Percentiles rank a stretch among this genome's conserved stretches.
Evolutionary conservation across 2,329 filamentous ascomycete genomes (phyloP).

Genomic region (Pseudopithomyces chartarum): DNA sequence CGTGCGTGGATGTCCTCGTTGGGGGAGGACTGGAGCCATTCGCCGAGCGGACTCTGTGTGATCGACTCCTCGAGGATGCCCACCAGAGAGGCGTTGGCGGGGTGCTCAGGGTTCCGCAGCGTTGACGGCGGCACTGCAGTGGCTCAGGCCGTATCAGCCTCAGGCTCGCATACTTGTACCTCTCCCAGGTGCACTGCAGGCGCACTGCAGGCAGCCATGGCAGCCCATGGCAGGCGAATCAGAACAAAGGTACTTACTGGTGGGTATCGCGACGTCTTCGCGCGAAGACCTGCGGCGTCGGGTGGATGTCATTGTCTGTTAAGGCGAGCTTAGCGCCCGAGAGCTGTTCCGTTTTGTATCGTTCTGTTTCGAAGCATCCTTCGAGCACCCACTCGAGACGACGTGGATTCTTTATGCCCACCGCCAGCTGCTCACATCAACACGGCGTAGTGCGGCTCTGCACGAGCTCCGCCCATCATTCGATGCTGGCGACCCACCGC

Average conservation of each 20-base stretch:
- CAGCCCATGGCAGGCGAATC: constrained; percentile 17
- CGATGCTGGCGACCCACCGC: constrained; percentile 4
- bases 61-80: constrained; percentile 26
- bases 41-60: constrained; percentile 23
- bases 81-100: constrained; percentile 21
- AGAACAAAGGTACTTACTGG: constrained; percentile 16
- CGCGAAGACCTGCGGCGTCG: constrained; percentile 4
- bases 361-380: constrained; percentile 11
- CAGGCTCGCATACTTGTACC: constrained; percentile 6
- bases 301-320: constrained; percentile 3
- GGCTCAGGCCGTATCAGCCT: constrained; percentile 22
- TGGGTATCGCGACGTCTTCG: constrained; percentile 11
- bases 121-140: constrained; percentile 11
- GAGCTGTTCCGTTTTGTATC: constrained; percentile 15
- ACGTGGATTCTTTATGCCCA: constrained; percentile 18
- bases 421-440: constrained; percentile 2
- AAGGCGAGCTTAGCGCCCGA: constrained; percentile 13
- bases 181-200: constrained; percentile 1
- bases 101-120: constrained; percentile 6
- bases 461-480: constrained; percentile 9
- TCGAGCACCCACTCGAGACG: constrained; percentile 5
- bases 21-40: constrained; percentile 31
- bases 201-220: constrained; percentile 9
- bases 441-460: constrained; percentile 20
- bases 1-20: constrained; percentile 32